Conservation (phyloP, 345 rosid species). For the Geranium brycei region DNA sequence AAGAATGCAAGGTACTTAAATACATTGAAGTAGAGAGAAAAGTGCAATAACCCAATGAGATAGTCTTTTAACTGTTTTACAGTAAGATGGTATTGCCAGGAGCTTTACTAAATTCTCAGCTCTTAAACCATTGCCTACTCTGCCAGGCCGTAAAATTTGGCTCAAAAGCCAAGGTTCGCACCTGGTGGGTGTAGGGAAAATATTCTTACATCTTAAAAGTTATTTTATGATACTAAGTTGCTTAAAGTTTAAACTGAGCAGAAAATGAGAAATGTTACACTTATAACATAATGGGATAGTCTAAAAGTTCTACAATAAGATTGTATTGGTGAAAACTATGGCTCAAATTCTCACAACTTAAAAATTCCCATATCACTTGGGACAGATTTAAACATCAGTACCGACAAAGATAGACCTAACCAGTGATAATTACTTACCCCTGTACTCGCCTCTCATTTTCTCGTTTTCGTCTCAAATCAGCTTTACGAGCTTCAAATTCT, state of each 20-base stretch:
- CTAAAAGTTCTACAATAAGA: not conserved
- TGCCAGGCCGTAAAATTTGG: too few species aligned
- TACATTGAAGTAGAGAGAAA: not conserved
- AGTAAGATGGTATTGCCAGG: too few species aligned
- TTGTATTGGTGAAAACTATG: not conserved
- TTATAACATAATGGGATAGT: not conserved
- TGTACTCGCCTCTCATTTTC: conserved; percentile 67
- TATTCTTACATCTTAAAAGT: too few species aligned
- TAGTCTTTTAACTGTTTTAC: too few species aligned
- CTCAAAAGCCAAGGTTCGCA: too few species aligned
- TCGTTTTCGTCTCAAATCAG: conserved; percentile 71
- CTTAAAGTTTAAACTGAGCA: too few species aligned
- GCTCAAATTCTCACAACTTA: not conserved
- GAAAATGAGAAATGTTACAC: not conserved
- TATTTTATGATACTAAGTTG: too few species aligned
- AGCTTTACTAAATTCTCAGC: too few species aligned
- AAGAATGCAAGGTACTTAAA: not conserved
- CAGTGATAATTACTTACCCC: conserved; percentile 31
- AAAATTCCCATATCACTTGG: not conserved
- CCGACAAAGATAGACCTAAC: not conserved
- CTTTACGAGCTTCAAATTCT: conserved; percentile 81
- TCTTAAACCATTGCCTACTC: not conserved
- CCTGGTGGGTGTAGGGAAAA: too few species aligned
- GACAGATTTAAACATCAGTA: not conserved
- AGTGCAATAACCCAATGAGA: not conserved